These are phyloP conservation scores for Capsella bursapastoris DNA, from an alignment of 345 rosid species.

Conservation along the genomic window DNA sequence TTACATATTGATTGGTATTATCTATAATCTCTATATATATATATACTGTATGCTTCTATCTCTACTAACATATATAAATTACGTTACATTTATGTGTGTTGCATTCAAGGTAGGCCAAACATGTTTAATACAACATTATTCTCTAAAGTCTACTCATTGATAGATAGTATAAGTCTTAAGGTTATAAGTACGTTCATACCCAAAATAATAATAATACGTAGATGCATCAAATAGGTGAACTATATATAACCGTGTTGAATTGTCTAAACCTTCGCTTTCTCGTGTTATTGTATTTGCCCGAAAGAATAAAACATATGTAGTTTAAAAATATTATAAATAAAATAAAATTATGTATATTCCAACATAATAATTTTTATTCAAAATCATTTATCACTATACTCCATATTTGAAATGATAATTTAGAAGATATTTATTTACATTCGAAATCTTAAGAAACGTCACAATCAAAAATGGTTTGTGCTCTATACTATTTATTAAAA, in stretches of 20 bases:
- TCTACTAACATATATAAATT: not conserved
- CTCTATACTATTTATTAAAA: too few relatives aligned
- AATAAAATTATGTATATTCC: not conserved
- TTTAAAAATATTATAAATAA: not conserved
- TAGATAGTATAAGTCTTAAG: slow-evolving; percentile 10
- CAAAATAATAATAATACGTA: slow-evolving; percentile 10
- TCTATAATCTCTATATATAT: not conserved
- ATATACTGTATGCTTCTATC: slow-evolving; percentile 13
- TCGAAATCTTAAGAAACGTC: too few relatives aligned
- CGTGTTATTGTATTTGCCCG: slow-evolving; percentile 22
- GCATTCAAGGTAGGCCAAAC: slow-evolving; percentile 27
- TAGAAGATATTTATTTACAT: too few relatives aligned
- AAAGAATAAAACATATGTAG: slow-evolving; percentile 4
- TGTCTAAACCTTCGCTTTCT: slow-evolving; percentile 37
- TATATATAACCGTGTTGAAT: slow-evolving; percentile 39
- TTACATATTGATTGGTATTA: not conserved
- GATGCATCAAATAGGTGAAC: slow-evolving; percentile 23
- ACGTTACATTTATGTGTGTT: slow-evolving; percentile 9
- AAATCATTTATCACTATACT: too few relatives aligned
- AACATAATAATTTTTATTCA: not conserved
- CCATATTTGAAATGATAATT: too few relatives aligned
- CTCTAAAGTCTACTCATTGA: slow-evolving; percentile 23
- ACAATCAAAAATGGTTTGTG: too few relatives aligned
- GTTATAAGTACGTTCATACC: not conserved
- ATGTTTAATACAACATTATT: slow-evolving; percentile 26